Percentiles rank a stretch among this genome's conserved stretches.
phyloP scores from a whole-genome alignment of 768 basidiomycete species.

The Suillus alpinus region DNA sequence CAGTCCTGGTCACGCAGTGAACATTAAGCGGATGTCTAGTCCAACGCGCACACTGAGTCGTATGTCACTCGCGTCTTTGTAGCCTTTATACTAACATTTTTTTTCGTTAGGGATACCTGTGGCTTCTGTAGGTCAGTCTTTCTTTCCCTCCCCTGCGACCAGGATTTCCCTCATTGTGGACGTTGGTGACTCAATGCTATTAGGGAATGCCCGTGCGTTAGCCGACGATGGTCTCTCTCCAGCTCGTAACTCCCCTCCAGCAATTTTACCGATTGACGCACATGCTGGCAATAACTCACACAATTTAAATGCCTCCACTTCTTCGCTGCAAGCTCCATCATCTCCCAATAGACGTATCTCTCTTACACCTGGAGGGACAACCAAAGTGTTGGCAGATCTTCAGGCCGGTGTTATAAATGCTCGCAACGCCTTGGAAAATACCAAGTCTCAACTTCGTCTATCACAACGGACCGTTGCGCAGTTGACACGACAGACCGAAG shows the following conservation, averaged over 20 bases:
- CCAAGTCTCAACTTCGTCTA: constrained; percentile 75
- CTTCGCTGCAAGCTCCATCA: constrained; percentile 40
- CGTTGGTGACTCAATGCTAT: constrained; percentile 16
- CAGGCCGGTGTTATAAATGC: constrained; percentile 82
- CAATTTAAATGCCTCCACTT: constrained; percentile 32
- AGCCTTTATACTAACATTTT: constrained; percentile 9
- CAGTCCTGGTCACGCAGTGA: constrained; percentile 35
- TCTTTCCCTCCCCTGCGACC: constrained; percentile 7
- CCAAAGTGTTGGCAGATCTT: constrained; percentile 84
- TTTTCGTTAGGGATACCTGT: constrained; percentile 65
- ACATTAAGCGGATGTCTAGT: constrained; percentile 57
- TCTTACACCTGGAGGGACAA: constrained; percentile 75
- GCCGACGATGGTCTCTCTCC: constrained; percentile 65
- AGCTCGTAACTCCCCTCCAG: constrained; percentile 32
- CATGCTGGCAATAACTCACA: constrained; percentile 24
- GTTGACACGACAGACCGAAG: constrained; percentile 82
- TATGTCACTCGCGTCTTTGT: constrained; percentile 40
- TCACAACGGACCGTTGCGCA: constrained; percentile 83
- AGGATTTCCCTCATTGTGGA: constrained; percentile 17
- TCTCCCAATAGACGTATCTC: constrained; percentile 57
- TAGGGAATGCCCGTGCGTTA: constrained; percentile 82
- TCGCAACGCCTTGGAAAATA: constrained; percentile 80
- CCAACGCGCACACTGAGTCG: constrained; percentile 79
- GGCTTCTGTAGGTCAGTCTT: constrained; percentile 67
- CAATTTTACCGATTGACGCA: constrained; percentile 33